Percentiles rank a stretch among this genome's conserved stretches.
phyloP scores from a whole-genome alignment of 73 alveolate species.

The Paramecium tetraurelia region DNA sequence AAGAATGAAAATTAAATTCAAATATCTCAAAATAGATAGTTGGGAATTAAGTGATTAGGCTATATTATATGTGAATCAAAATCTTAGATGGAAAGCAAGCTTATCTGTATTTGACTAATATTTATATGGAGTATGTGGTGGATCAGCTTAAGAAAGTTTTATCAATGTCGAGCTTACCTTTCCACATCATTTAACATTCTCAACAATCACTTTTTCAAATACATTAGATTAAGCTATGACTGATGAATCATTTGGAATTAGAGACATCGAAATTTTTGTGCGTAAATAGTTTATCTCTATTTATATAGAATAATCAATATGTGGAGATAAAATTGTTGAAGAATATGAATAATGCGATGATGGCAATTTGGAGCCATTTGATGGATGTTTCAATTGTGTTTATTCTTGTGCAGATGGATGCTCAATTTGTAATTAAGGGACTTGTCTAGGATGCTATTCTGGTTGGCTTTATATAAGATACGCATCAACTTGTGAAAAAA shows the following conservation, averaged over 20 bases:
- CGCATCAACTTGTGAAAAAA: background rate
- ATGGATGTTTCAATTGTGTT: background rate
- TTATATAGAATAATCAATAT: background rate
- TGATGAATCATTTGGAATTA: background rate
- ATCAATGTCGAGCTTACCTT: background rate
- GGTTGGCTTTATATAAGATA: background rate
- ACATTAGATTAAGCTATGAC: background rate
- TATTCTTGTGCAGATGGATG: background rate
- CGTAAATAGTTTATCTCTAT: background rate
- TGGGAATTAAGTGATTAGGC: background rate
- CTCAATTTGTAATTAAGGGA: background rate
- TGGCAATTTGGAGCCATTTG: slow-evolving; percentile 32
- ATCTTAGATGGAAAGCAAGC: background rate
- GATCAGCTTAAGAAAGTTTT: background rate
- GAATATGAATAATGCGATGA: slow-evolving; percentile 35
- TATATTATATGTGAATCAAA: background rate
- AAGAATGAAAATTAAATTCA: background rate
- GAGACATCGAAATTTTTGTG: background rate
- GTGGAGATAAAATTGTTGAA: background rate
- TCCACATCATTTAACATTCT: background rate
- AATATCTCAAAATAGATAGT: background rate
- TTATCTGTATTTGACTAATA: background rate
- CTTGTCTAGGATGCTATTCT: background rate
- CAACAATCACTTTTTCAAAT: background rate
- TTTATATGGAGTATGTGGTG: background rate